These are phyloP conservation scores for Vaccinium darrowii DNA, from an alignment of 148 eudicot genomes.

Conservation along the genomic window DNA sequence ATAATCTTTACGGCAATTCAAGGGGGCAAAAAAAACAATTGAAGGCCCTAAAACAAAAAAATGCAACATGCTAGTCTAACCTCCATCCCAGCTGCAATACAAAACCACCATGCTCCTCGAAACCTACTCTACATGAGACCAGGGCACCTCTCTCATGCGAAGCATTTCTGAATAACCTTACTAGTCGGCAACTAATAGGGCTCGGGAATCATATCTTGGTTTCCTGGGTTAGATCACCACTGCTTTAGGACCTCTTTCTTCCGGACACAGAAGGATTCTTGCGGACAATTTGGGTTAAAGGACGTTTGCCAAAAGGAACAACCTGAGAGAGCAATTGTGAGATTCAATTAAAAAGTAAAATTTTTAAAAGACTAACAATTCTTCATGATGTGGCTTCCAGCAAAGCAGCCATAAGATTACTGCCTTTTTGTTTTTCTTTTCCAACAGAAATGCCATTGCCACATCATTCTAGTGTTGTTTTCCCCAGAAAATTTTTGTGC, in stretches of 20 bases:
- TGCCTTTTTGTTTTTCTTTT: neutral
- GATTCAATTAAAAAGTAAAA: neutral
- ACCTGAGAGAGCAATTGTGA: constrained; percentile 29
- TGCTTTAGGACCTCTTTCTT: neutral
- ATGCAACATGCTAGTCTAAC: neutral
- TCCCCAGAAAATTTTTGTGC: neutral
- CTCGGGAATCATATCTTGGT: neutral
- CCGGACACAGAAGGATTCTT: neutral
- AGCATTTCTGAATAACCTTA: neutral
- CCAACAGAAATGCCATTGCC: neutral
- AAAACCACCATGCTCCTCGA: neutral
- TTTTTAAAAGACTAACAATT: neutral
- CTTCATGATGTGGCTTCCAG: neutral
- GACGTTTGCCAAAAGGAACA: constrained; percentile 25
- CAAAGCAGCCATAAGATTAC: neutral
- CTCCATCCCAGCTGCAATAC: neutral
- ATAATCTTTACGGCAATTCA: neutral
- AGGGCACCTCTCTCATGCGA: neutral
- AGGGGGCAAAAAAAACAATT: neutral
- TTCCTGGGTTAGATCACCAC: neutral
- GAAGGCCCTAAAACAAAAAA: neutral
- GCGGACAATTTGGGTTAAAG: neutral
- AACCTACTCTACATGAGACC: neutral
- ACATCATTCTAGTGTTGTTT: neutral
- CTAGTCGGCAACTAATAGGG: neutral